Conservation (phyloP, 2,329 filamentous ascomycete species). For the Drechmeria coniospora region DNA sequence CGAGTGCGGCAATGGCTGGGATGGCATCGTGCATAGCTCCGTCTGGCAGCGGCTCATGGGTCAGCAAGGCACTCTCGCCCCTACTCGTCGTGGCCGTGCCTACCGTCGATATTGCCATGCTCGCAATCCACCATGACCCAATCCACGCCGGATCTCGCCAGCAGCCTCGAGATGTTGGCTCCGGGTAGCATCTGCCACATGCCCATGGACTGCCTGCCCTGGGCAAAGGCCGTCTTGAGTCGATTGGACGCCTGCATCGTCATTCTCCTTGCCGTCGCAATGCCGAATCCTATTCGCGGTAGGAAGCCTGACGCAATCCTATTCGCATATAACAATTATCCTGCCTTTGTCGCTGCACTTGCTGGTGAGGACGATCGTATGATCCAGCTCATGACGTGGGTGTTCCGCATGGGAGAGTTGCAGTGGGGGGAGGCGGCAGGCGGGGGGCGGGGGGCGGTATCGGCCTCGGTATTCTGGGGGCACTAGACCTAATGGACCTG, state of each 20-base stretch:
- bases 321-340: no score
- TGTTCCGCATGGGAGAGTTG: no score
- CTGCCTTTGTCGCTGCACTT: no score
- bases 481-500: no score
- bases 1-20: conserved; percentile 32
- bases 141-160: conserved; percentile 48
- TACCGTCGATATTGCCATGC: conserved; percentile 35
- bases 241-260: conserved; percentile 31
- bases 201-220: conserved; percentile 35
- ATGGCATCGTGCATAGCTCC: conserved; percentile 38
- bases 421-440: no score
- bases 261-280: conserved; percentile 3
- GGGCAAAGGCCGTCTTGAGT: conserved; percentile 32
- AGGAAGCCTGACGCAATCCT: no score
- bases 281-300: neutral
- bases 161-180: conserved; percentile 39
- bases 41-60: conserved; percentile 18
- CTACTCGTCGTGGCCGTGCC: no score
- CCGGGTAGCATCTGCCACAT: conserved; percentile 51
- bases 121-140: conserved; percentile 48
- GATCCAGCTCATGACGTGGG: no score
- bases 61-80: neutral
- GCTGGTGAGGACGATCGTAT: no score
- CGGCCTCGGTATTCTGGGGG: no score
- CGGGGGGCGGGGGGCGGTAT: no score